Evolutionary conservation across 345 rosid genomes (phyloP).

Genomic region (Firmiana major): DNA sequence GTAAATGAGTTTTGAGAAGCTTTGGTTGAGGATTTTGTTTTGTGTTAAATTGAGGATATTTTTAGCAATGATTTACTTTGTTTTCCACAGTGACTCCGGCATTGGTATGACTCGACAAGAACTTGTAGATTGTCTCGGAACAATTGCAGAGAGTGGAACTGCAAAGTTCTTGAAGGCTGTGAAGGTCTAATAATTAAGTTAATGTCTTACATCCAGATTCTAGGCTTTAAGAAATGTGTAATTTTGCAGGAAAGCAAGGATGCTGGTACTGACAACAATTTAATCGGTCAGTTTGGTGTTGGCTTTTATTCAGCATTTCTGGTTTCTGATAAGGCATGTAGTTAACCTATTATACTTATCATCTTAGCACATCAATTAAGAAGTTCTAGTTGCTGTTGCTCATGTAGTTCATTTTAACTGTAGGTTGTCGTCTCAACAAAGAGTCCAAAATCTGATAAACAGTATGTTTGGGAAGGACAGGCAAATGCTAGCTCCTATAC

Average conservation of each 20-base stretch:
- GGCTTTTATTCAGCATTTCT: constrained; percentile 94
- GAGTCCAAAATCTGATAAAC: constrained; percentile 88
- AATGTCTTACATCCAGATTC: neutral
- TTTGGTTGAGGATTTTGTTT: neutral
- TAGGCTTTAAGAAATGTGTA: constrained; percentile 9
- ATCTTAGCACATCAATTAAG: neutral
- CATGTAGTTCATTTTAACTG: neutral
- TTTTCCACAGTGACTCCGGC: constrained; percentile 69
- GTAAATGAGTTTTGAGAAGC: constrained; percentile 10
- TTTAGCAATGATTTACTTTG: neutral
- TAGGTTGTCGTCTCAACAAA: constrained; percentile 84
- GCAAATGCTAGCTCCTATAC: constrained; percentile 78
- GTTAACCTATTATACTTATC: constrained; percentile 1
- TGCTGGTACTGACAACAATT: constrained; percentile 69
- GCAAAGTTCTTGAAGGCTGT: constrained; percentile 86
- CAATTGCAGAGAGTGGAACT: constrained; percentile 97
- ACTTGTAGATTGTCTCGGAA: constrained; percentile 89
- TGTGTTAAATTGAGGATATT: neutral
- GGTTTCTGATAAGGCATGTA: constrained; percentile 74
- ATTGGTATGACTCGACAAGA: constrained; percentile 96
- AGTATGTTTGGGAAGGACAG: constrained; percentile 93
- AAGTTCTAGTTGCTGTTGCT: neutral
- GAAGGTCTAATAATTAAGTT: constrained; percentile 45
- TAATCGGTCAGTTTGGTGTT: constrained; percentile 97
- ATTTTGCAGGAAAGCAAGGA: constrained; percentile 77